Conservation (phyloP, 2,329 filamentous ascomycete species). For the Tympanopsis confertula region DNA sequence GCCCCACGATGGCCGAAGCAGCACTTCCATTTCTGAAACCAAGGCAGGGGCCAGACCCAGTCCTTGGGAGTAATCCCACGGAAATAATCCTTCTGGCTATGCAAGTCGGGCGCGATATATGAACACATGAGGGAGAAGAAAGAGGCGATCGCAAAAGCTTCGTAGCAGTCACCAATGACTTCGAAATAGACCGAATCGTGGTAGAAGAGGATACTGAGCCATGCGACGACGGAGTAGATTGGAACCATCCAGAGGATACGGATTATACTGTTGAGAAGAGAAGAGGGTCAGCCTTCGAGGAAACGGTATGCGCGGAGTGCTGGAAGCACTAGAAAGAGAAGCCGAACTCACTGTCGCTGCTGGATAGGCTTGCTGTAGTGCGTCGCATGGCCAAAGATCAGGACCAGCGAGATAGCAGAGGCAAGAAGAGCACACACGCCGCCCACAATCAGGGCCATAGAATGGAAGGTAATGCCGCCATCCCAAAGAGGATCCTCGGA, state of each 20-base stretch:
- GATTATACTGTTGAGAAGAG: conserved; percentile 49
- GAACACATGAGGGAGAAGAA: conserved; percentile 78
- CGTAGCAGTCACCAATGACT: conserved; percentile 74
- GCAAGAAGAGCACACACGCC: conserved; percentile 39
- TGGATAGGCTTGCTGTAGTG: conserved; percentile 48
- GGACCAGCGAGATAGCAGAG: conserved; percentile 33
- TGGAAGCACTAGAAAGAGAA: conserved; percentile 1
- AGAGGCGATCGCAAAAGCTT: conserved; percentile 76
- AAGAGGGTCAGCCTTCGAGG: not conserved
- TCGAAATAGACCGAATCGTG: conserved; percentile 70
- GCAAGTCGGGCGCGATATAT: conserved; percentile 66
- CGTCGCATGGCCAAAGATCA: conserved; percentile 43
- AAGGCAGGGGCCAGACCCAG: conserved; percentile 67
- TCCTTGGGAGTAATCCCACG: conserved; percentile 52
- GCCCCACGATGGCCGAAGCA: conserved; percentile 58
- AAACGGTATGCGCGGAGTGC: not conserved
- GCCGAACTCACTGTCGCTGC: conserved; percentile 40
- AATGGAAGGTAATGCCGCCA: conserved; percentile 39
- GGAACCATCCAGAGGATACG: conserved; percentile 83
- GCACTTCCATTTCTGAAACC: conserved; percentile 54
- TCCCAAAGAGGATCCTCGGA: conserved; percentile 37
- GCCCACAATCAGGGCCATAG: conserved; percentile 38
- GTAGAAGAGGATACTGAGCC: conserved; percentile 65
- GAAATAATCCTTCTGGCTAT: conserved; percentile 75
- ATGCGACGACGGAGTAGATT: conserved; percentile 64